Conservation (phyloP, 148 eudicot genomes). For the Oxyria digyna region DNA sequence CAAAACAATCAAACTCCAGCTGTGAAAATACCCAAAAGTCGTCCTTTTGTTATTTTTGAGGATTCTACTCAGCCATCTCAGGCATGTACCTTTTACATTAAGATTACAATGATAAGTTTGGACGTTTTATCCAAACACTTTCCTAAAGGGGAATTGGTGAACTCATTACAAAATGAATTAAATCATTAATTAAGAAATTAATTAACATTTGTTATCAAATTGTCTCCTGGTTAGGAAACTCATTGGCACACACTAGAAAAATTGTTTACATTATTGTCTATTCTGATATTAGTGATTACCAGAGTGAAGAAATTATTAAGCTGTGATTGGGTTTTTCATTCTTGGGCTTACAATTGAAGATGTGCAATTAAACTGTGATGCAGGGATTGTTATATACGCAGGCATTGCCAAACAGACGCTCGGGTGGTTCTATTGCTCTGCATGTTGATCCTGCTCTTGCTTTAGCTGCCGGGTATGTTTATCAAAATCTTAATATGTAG, state of each 20-base stretch:
- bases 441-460: conserved; percentile 84
- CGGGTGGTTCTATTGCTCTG: conserved; percentile 92
- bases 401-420: conserved; percentile 90
- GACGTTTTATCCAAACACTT: too few relatives aligned
- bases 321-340: neutral
- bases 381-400: conserved; percentile 87
- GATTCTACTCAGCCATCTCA: conserved; percentile 81
- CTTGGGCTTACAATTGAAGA: too few relatives aligned
- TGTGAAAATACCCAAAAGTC: conserved; percentile 51
- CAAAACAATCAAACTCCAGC: conserved; percentile 29
- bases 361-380: too few relatives aligned
- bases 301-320: too few relatives aligned
- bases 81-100: conserved; percentile 26
- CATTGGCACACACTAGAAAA: too few relatives aligned
- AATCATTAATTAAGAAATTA: too few relatives aligned
- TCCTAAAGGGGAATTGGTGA: too few relatives aligned
- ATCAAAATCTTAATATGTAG: neutral
- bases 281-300: neutral
- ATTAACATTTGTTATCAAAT: too few relatives aligned
- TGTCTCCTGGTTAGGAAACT: too few relatives aligned
- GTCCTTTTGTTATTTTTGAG: conserved; percentile 67
- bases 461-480: conserved; percentile 53
- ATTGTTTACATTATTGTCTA: too few relatives aligned
- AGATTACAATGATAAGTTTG: too few relatives aligned
- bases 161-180: too few relatives aligned